These are phyloP conservation scores for Cryptosporidium bovis DNA, from an alignment of 169 alveolate species.

Conservation along the genomic window DNA sequence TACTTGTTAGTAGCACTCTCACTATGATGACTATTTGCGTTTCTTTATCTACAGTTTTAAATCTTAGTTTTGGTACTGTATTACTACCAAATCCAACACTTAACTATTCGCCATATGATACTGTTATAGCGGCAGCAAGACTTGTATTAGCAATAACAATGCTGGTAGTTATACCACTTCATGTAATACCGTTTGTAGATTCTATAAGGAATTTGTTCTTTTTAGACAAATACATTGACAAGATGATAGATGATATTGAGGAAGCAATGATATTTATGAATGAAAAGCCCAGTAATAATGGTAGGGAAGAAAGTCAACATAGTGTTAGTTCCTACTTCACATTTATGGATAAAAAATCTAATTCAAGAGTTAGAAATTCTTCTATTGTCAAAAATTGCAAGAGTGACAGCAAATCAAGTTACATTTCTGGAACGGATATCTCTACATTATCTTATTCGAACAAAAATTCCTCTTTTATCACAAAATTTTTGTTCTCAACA, in stretches of 20 bases:
- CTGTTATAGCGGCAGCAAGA: constrained; percentile 58
- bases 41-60: constrained; percentile 18
- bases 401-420: neutral
- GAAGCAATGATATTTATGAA: constrained; percentile 52
- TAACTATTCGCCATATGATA: constrained; percentile 61
- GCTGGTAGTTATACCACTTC: constrained; percentile 71
- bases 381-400: neutral
- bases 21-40: constrained; percentile 34
- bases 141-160: constrained; percentile 51
- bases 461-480: no score
- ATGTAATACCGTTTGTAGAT: constrained; percentile 53
- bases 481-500: constrained; percentile 4
- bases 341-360: constrained; percentile 5
- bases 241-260: constrained; percentile 41
- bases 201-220: constrained; percentile 26
- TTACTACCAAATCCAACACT: constrained; percentile 64
- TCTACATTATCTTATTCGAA: neutral
- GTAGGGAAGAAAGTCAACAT: constrained; percentile 25
- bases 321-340: constrained; percentile 71
- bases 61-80: constrained; percentile 45
- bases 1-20: constrained; percentile 11
- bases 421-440: neutral
- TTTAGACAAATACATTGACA: constrained; percentile 28
- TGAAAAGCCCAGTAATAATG: neutral
- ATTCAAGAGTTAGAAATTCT: neutral